Evolutionary conservation across 2,329 filamentous ascomycete genomes (phyloP), one percentile per base, ranked within the genome.

Genomic region (Hysterium pulicare): DNA sequence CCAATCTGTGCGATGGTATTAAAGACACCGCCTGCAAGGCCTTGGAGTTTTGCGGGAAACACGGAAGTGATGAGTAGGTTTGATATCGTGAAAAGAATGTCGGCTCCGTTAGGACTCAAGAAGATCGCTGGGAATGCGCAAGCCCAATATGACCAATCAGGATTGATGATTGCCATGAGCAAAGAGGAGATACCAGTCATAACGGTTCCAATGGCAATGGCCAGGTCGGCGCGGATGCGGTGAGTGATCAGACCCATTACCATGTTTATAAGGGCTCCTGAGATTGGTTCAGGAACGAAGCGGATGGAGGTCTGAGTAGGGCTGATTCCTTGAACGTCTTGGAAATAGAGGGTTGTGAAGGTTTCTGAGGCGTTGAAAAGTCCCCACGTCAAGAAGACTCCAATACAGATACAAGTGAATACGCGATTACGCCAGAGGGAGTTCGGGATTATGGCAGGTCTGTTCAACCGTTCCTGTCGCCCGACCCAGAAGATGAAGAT

Each of bases 361-460:
- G 66, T 59, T 46, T 67, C 68, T 9, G 63, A 55, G 4, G 60
- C 59, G 3, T 65, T 68, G 8, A 59, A 64, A 0, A 65, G 69
- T 26, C 64, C 58, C 57, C 62, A 66, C 5, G 57, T 61, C 7
- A 69, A 45, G 43, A 70, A 61, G 4, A 71, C 62, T 31, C 50
- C 75, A 3, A 74, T 50, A 51, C 81, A 84, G 16, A 80, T 73
- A 20, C 65, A 71, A 0, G 76, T 73, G 51, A 84, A 84, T 2
- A 74, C 61, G 0, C 61, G 57, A 33, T 79, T 82, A n/a, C 64
- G 70, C 81, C 81, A 84, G 0, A 84, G 61, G 0, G 72, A 74
- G 55, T 84, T 83, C 0, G 81, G 81, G 17, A 84, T 82, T 6
- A 84, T 57, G 0, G 79, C 78, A 10, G 78, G 74, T 2, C 66